Evolutionary conservation across 352 stramenopile species (phyloP).

Genomic region (Phytophthora fragariae): DNA sequence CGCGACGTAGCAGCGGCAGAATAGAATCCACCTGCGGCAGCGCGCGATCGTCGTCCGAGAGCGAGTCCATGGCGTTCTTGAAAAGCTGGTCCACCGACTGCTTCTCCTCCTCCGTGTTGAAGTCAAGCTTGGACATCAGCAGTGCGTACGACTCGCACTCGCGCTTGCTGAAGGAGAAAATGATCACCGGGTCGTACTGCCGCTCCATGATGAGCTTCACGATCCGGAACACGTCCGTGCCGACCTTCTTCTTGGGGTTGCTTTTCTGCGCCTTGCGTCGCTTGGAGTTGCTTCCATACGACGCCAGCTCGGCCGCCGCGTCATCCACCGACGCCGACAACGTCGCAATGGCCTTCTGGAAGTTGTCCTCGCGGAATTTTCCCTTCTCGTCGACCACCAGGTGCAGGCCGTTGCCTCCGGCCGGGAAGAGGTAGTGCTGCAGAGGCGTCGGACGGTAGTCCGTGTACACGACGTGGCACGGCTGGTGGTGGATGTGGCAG

Average conservation of each 20-base stretch:
- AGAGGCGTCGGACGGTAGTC: constrained; percentile 99
- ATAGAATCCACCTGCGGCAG: constrained; percentile 98
- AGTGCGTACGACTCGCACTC: constrained; percentile 96
- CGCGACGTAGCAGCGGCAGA: constrained; percentile 96
- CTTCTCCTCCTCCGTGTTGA: constrained; percentile 98
- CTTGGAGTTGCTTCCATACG: constrained; percentile 81
- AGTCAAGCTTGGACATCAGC: constrained; percentile 95
- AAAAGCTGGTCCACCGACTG: constrained; percentile 97
- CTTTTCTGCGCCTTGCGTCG: constrained; percentile 58
- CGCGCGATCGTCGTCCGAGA: constrained; percentile 97
- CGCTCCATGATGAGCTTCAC: constrained; percentile 99
- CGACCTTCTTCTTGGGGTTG: constrained; percentile 93
- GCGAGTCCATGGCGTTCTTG: constrained; percentile 97
- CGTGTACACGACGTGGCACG: constrained; percentile 99
- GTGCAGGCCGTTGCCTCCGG: constrained; percentile 96
- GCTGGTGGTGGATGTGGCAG: constrained; percentile 98
- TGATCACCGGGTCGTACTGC: constrained; percentile 97
- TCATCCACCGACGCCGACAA: constrained; percentile 66
- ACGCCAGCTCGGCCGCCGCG: constrained; percentile 80
- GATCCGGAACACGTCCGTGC: constrained; percentile 97
- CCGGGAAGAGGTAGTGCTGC: constrained; percentile 99
- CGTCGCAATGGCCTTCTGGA: constrained; percentile 93
- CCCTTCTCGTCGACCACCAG: constrained; percentile 99
- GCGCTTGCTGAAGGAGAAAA: constrained; percentile 99
- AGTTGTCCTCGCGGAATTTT: constrained; percentile 98